Percentiles rank a stretch among this genome's conserved stretches.
These are phyloP conservation scores for Pachysandra terminalis DNA, from an alignment of 164 flowering plant genomes.

Conservation along the genomic window DNA sequence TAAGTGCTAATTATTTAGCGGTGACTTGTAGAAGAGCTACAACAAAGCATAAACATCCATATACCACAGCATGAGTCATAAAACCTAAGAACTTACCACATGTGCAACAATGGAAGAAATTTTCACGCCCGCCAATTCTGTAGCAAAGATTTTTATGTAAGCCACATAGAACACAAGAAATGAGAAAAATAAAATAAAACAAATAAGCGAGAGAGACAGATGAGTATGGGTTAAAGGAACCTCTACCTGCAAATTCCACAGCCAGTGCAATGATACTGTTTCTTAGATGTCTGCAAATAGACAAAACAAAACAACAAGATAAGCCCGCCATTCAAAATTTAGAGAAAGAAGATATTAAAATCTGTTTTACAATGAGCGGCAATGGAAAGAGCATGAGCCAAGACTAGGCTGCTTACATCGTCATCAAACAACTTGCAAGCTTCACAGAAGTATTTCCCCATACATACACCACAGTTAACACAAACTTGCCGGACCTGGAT, in stretches of 20 bases:
- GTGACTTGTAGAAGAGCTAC: not conserved
- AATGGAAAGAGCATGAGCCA: not conserved
- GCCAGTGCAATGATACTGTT: conserved; percentile 83
- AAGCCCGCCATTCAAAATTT: not conserved
- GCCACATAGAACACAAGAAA: not conserved
- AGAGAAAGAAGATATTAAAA: not conserved
- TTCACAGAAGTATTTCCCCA: conserved; percentile 84
- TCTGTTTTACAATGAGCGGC: not conserved
- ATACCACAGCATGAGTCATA: not conserved
- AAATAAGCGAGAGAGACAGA: too few relatives aligned
- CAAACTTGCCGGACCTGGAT: conserved; percentile 72
- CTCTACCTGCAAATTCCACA: conserved; percentile 94
- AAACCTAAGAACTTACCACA: conserved; percentile 51
- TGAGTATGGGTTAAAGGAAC: not conserved
- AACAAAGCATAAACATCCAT: not conserved
- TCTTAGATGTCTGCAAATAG: conserved; percentile 67
- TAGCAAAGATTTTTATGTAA: conserved; percentile 3
- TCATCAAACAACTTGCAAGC: conserved; percentile 85
- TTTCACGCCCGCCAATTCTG: conserved; percentile 86
- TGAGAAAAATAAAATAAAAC: not conserved
- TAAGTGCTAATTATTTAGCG: not conserved
- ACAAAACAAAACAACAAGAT: conserved; percentile 9
- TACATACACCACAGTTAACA: conserved; percentile 81
- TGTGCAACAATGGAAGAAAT: conserved; percentile 81
- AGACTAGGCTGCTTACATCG: conserved; percentile 58